Evolutionary conservation across 2,329 filamentous ascomycete genomes (phyloP).

Genomic region (Penicillium brasilianum): DNA sequence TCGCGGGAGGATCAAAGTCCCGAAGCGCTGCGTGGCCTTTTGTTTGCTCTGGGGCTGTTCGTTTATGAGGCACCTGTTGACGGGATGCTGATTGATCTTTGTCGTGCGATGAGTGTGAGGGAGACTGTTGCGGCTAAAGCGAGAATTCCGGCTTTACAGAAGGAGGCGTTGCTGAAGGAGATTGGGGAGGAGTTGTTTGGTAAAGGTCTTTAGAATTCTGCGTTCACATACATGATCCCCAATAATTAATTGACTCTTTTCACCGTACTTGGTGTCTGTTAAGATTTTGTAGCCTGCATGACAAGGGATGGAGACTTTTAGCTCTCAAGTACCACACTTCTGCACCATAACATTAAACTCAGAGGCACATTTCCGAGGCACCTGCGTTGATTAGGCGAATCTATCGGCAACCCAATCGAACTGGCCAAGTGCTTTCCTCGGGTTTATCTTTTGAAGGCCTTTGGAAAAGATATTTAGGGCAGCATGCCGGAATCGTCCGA

Average conservation of each 20-base stretch:
- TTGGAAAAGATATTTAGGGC: too few relatives aligned
- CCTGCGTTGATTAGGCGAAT: too few relatives aligned
- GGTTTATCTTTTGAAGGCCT: too few relatives aligned
- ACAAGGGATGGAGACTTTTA: too few relatives aligned
- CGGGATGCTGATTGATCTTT: conserved; percentile 79
- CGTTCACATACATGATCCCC: neutral
- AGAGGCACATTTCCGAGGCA: too few relatives aligned
- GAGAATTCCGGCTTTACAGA: conserved; percentile 60
- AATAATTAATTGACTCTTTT: neutral
- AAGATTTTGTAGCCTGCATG: too few relatives aligned
- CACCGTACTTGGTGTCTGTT: neutral
- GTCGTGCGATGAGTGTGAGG: conserved; percentile 75
- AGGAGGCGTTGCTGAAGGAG: conserved; percentile 62
- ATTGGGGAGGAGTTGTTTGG: conserved; percentile 52
- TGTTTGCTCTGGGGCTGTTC: conserved; percentile 77
- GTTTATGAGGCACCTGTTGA: conserved; percentile 71
- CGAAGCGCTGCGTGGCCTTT: conserved; percentile 76
- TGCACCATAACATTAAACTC: too few relatives aligned
- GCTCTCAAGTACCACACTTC: too few relatives aligned
- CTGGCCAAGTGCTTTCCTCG: too few relatives aligned
- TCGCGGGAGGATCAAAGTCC: conserved; percentile 55
- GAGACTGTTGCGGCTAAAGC: conserved; percentile 63
- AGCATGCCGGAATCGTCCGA: too few relatives aligned
- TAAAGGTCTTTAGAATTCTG: conserved; percentile 35
- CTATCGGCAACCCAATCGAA: too few relatives aligned